Evolutionary conservation across 208 protist genomes (phyloP).

Genomic region (Leishmania braziliensis): DNA sequence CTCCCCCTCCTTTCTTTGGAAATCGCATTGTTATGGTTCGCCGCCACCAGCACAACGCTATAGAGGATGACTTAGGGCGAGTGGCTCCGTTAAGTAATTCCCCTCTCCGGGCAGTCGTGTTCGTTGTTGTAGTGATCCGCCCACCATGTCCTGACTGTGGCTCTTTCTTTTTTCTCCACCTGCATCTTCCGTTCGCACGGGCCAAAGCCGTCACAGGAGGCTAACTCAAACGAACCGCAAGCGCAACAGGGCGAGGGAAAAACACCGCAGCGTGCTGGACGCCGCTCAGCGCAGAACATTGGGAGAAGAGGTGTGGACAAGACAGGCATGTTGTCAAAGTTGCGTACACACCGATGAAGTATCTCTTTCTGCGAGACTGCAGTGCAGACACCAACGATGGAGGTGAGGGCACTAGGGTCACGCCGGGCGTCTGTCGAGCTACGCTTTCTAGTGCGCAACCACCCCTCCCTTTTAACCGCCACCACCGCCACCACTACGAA

Average conservation of each 20-base stretch:
- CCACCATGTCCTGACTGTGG: neutral
- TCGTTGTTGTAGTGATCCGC: neutral
- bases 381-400: neutral
- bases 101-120: neutral
- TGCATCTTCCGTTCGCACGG: neutral
- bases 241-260: neutral
- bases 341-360: neutral
- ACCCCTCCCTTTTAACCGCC: neutral
- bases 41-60: neutral
- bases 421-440: neutral
- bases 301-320: neutral
- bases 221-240: neutral
- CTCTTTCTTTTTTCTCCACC: neutral
- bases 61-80: neutral
- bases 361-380: neutral
- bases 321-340: neutral
- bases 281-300: neutral
- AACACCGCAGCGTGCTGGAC: neutral
- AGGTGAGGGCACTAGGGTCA: neutral
- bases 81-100: neutral
- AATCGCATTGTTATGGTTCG: neutral
- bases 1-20: constrained; percentile 1
- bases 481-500: neutral
- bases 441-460: neutral
- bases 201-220: neutral